phyloP scores from a whole-genome alignment of 306 rosid species.

The Vigna radiata region DNA sequence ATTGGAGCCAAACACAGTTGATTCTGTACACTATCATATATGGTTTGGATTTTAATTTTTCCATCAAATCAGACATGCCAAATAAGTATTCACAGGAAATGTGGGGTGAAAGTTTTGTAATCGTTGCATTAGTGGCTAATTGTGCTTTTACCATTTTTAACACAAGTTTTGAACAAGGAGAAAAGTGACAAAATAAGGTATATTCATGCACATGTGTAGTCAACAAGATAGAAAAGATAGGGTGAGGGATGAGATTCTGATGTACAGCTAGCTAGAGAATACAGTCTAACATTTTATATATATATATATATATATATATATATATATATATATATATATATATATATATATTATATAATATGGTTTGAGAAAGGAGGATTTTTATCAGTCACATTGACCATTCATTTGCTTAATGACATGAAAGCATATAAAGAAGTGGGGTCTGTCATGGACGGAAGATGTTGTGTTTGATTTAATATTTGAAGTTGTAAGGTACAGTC shows the following conservation, averaged over 20 bases:
- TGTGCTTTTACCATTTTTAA: not conserved
- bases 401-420: conserved; percentile 57
- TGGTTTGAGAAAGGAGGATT: conserved; percentile 37
- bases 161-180: not conserved
- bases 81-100: too few species aligned
- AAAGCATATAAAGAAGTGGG: conserved; percentile 54
- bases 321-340: too few species aligned
- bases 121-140: not conserved
- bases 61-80: too few species aligned
- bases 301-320: too few species aligned
- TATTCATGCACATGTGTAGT: conserved; percentile 19
- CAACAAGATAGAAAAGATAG: not conserved
- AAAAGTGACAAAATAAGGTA: conserved; percentile 18
- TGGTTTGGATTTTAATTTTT: not conserved
- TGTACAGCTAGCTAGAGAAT: conserved; percentile 36
- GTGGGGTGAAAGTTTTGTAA: too few species aligned
- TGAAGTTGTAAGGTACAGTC: conserved; percentile 48
- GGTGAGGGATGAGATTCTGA: conserved; percentile 38
- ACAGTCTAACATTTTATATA: not conserved
- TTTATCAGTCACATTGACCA: conserved; percentile 58
- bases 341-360: too few species aligned
- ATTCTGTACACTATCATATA: not conserved
- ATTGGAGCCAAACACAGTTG: not conserved
- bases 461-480: conserved; percentile 28
- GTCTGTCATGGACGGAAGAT: conserved; percentile 48